Percentiles rank a stretch among this genome's conserved stretches.
phyloP scores from a whole-genome alignment of 2,329 filamentous ascomycete species.

The Fusarium sarcochroum region DNA sequence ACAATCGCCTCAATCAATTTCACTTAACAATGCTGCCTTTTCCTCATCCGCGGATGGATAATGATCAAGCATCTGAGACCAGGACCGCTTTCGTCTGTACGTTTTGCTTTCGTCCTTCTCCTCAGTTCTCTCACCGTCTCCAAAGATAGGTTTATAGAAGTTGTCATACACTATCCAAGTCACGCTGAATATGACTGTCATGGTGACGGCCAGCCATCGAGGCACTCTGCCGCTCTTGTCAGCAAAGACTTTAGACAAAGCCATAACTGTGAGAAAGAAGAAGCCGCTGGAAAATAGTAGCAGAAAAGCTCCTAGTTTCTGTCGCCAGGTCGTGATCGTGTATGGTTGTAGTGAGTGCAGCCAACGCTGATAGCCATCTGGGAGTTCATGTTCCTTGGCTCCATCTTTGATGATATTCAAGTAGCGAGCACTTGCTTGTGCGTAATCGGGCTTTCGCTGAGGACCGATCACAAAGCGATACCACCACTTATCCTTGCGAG shows the following conservation, averaged over 20 bases:
- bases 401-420: slow-evolving; percentile 84
- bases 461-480: slow-evolving; percentile 60
- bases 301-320: slow-evolving; percentile 74
- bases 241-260: slow-evolving; percentile 62
- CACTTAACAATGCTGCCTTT: slow-evolving; percentile 40
- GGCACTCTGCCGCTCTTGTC: slow-evolving; percentile 78
- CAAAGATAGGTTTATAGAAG: slow-evolving; percentile 74
- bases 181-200: slow-evolving; percentile 66
- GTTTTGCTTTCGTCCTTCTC: slow-evolving; percentile 41
- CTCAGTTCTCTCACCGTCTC: slow-evolving; percentile 83
- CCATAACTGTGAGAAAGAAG: slow-evolving; percentile 69
- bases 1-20: slow-evolving; percentile 11
- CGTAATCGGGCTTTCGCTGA: slow-evolving; percentile 76
- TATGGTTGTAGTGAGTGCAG: slow-evolving; percentile 79
- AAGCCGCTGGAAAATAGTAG: slow-evolving; percentile 71
- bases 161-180: slow-evolving; percentile 63
- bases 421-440: slow-evolving; percentile 88
- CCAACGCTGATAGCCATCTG: slow-evolving; percentile 81
- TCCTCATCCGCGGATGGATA: slow-evolving; percentile 42
- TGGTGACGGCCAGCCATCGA: slow-evolving; percentile 71
- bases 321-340: slow-evolving; percentile 74
- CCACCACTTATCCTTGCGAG: slow-evolving; percentile 60
- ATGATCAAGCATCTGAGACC: slow-evolving; percentile 24
- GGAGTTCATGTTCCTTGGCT: slow-evolving; percentile 84
- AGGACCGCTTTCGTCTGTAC: slow-evolving; percentile 11